These are phyloP conservation scores for Ogataea zsoltii DNA, from an alignment of 805 yeast genomes.

Conservation along the genomic window DNA sequence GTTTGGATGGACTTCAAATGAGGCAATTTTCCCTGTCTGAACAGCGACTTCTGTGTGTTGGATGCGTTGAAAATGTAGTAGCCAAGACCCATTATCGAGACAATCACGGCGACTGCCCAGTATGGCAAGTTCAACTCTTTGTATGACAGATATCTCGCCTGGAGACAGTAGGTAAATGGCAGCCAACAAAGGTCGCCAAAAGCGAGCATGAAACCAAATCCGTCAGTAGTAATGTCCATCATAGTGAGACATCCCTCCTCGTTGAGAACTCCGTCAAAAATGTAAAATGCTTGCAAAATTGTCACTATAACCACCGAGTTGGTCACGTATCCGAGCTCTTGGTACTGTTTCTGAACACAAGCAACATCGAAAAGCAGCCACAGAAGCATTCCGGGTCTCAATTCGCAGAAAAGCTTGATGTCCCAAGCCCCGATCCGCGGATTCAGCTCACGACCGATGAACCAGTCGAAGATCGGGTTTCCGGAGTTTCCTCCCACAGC, in stretches of 20 bases:
- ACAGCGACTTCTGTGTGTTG: constrained; percentile 81
- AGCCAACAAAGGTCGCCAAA: constrained; percentile 93
- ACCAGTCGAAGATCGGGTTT: constrained; percentile 82
- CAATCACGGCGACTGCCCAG: constrained; percentile 39
- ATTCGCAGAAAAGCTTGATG: constrained; percentile 87
- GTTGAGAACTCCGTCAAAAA: constrained; percentile 87
- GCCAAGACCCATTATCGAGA: constrained; percentile 53
- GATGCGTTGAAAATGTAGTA: constrained; percentile 81
- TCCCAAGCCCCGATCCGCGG: constrained; percentile 87
- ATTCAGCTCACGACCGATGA: constrained; percentile 93
- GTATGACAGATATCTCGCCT: constrained; percentile 75
- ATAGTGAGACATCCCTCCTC: constrained; percentile 88
- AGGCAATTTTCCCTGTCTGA: constrained; percentile 72
- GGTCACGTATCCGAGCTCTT: constrained; percentile 54
- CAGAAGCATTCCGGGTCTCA: constrained; percentile 89
- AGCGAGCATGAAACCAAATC: constrained; percentile 94
- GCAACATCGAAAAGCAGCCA: constrained; percentile 82
- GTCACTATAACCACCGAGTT: constrained; percentile 75
- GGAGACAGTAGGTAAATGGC: constrained; percentile 88
- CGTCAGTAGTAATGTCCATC: constrained; percentile 97
- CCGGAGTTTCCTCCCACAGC: constrained; percentile 89
- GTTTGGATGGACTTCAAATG: constrained; percentile 73
- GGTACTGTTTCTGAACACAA: constrained; percentile 79
- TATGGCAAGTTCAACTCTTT: constrained; percentile 58
- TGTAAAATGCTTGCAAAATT: constrained; percentile 73